Evolutionary conservation across 2,329 filamentous ascomycete species (phyloP), one percentile per base, ranked within the genome.

Genomic region (Colletotrichum sp.): DNA sequence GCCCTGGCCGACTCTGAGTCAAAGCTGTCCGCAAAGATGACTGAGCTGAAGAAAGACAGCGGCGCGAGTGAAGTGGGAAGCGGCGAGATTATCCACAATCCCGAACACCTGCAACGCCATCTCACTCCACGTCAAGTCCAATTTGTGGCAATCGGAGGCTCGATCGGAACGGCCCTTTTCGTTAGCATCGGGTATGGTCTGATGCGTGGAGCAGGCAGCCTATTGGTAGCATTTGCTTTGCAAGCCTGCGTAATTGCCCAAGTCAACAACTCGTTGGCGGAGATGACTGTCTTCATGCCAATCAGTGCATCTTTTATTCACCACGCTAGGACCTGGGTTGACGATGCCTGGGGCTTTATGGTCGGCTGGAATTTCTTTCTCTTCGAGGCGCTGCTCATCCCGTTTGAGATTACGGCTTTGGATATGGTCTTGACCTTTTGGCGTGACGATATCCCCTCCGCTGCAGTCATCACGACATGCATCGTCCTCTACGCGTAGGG

Each of bases 311-410:
- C 49, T 1, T 90, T 89, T 78, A 84, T 90, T 62, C 85, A 88
- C 68, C 83, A 89, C 77, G 88, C 87, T 5, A 87, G 87, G n/a
- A 82, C 88, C 71, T 89, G 87, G 82, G 88, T 89, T 6, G 88
- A 90, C 72, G 87, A 89, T n/a, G 86, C 87, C 8, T 81, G 86
- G 18, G 86, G 87, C 15, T 89, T 89, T 78, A 85, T 86, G 73
- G 85, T 83, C 55, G 88, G 88, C 30, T 88, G 87, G 86, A 89
- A 89, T 71, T 87, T 90, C 79, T 89, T 89, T 78, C 83, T 90
- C 69, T 89, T 89, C 77, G 88, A 90, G 78, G 85, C 87, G 3
- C 72, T 90, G 12, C 82, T 89, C 2, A 88, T 90, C 6, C 88
- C 88, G 0, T 89, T 88, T 74, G 89, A 90, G 75, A 89, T 90